Conservation (phyloP, 2,329 filamentous ascomycete species). For the Harringtonia lauricola region DNA sequence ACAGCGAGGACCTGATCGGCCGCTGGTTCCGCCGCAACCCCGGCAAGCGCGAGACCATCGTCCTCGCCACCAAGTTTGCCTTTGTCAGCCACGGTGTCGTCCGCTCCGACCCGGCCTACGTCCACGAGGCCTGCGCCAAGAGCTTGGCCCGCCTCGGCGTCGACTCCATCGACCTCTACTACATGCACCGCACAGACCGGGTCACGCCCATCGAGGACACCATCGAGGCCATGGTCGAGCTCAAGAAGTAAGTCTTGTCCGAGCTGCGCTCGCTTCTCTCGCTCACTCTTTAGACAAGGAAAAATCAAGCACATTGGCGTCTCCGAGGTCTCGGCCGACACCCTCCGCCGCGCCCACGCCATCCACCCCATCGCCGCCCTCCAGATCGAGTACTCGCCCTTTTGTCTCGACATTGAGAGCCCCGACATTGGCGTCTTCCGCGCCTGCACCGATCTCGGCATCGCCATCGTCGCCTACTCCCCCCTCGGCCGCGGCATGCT, state of each 20-base stretch:
- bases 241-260: slow-evolving; percentile 19
- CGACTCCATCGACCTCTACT: slow-evolving; percentile 42
- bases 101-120: slow-evolving; percentile 20
- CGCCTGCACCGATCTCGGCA: slow-evolving; percentile 33
- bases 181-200: slow-evolving; percentile 36
- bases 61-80: slow-evolving; percentile 23
- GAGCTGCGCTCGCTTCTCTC: background rate
- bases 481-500: slow-evolving; percentile 32
- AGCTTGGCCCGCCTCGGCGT: slow-evolving; percentile 36
- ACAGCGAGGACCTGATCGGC: slow-evolving; percentile 31
- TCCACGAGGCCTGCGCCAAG: slow-evolving; percentile 14
- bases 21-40: slow-evolving; percentile 30
- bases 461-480: slow-evolving; percentile 27
- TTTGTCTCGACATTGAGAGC: slow-evolving; percentile 47
- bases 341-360: slow-evolving; percentile 38
- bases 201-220: slow-evolving; percentile 33
- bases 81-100: slow-evolving; percentile 17
- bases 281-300: slow-evolving; percentile 23
- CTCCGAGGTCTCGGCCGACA: slow-evolving; percentile 35
- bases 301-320: slow-evolving; percentile 48
- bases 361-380: slow-evolving; percentile 38
- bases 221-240: slow-evolving; percentile 33
- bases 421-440: slow-evolving; percentile 26
- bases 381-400: slow-evolving; percentile 44
- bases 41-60: slow-evolving; percentile 26